Conservation (phyloP, 306 rosid genomes). For the Glycine latifolia region DNA sequence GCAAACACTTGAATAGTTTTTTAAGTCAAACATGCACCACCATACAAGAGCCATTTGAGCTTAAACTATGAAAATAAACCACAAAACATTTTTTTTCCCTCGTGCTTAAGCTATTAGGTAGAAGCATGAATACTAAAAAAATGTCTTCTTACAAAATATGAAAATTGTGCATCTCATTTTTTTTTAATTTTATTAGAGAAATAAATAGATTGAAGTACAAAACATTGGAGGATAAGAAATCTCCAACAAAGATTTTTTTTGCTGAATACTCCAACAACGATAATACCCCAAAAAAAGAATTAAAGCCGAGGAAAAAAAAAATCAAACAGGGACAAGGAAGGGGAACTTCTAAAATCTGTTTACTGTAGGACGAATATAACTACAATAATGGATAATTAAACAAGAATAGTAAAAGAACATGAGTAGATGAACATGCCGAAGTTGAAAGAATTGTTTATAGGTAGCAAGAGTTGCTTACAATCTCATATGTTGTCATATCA, state of each 20-base stretch:
- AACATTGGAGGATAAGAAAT: not conserved
- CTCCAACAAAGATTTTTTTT: not conserved
- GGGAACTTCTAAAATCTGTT: not conserved
- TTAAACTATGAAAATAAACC: not conserved
- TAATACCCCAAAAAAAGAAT: not conserved
- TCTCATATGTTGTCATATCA: slow-evolving; percentile 70
- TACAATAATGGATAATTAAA: slow-evolving; percentile 25
- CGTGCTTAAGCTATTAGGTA: not conserved
- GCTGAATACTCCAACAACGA: not conserved
- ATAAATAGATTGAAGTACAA: not conserved
- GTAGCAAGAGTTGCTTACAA: slow-evolving; percentile 61
- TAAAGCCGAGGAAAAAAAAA: too few relatives aligned
- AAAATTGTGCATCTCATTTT: not conserved
- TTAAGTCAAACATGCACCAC: not conserved
- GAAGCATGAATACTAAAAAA: not conserved
- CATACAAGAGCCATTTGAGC: not conserved
- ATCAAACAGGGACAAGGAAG: not conserved
- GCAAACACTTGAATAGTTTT: not conserved
- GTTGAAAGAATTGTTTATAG: slow-evolving; percentile 29
- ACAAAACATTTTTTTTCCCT: not conserved
- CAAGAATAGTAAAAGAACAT: slow-evolving; percentile 28
- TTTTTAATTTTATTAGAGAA: slow-evolving; percentile 24
- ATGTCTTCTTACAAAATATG: not conserved
- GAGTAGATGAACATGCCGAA: slow-evolving; percentile 20
- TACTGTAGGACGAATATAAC: slow-evolving; percentile 13